These are phyloP conservation scores for Podila minutissima DNA, from an alignment of 192 early-diverging fungal genomes.

Conservation along the genomic window DNA sequence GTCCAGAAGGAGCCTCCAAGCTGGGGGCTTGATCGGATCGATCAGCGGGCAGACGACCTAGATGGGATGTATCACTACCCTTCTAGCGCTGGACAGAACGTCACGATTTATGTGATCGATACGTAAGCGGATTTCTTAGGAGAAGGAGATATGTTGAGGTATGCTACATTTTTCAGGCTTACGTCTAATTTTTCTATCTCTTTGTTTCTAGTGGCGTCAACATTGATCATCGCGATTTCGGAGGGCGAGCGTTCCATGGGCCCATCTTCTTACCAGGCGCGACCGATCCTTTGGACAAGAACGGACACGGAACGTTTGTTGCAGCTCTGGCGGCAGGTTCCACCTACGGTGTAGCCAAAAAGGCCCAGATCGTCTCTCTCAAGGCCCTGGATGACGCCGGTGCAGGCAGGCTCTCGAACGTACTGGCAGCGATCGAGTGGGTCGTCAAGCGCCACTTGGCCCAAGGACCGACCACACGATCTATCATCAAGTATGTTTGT, in stretches of 20 bases:
- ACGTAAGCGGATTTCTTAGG: constrained; percentile 17
- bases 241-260: constrained; percentile 58
- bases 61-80: constrained; percentile 43
- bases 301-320: constrained; percentile 72
- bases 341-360: constrained; percentile 68
- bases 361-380: constrained; percentile 61
- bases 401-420: constrained; percentile 55
- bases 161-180: not conserved
- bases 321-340: constrained; percentile 64
- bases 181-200: too few species aligned
- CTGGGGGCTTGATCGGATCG: constrained; percentile 47
- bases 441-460: constrained; percentile 56
- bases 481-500: constrained; percentile 53
- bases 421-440: constrained; percentile 62
- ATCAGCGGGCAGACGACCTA: constrained; percentile 23
- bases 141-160: not conserved
- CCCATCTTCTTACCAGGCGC: constrained; percentile 50
- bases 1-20: constrained; percentile 36
- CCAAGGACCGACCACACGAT: constrained; percentile 23
- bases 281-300: constrained; percentile 43
- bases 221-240: constrained; percentile 58
- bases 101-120: constrained; percentile 51
- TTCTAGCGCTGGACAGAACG: constrained; percentile 30
- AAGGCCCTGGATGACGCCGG: constrained; percentile 63
- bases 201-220: constrained; percentile 44